Evolutionary conservation across 768 basidiomycete genomes (phyloP), one percentile per base, ranked within the genome.

Genomic region (Tulasnella sp.): DNA sequence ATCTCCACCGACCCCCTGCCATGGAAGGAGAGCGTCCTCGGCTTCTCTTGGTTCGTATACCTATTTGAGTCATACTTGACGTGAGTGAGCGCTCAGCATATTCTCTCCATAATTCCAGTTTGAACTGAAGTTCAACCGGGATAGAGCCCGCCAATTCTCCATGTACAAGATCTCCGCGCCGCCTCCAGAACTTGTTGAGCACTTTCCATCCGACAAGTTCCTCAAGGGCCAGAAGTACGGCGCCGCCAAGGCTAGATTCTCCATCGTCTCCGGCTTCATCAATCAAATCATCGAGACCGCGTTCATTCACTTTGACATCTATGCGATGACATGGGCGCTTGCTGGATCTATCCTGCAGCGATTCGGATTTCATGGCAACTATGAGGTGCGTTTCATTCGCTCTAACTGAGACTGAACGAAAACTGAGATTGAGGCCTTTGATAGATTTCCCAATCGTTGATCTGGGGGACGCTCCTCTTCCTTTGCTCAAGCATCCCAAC

Each of bases 161-260:
- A 75, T 88, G 48, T 94, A 92, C 69, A 83, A 82, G 7, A 90
- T 84, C 67, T 78, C 76, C 0, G 75, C 77, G 38, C 92, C 88
- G 0, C 90, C 91, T 1, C 68, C 78, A 2, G 82, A 80, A 2
- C 79, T 96, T 2, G 82, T 80, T 3, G 71, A 71, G 1, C 84
- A 91, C 68, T 84, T 94, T 65, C 77, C 78, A 15, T 68, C 73
- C 9, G 80, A 84, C 2, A 83, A 82, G 13, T 95, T 94, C 70
- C 76, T 82, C 62, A 96, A 96, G 67, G 93, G 91, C 0, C 95
- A 99, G 70, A 73, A 77, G 43, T 99, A 99, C 73, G 91, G 92
- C 19, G 81, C 79, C 52, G 88, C 92, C 78, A 96, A 96, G 73
- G 88, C 92, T 10, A 79, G 80, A 67, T 94, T 87, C 70, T 80